Base-by-base conservation (phyloP, 768 basidiomycete genomes). In the Mycena chlorophos region DNA sequence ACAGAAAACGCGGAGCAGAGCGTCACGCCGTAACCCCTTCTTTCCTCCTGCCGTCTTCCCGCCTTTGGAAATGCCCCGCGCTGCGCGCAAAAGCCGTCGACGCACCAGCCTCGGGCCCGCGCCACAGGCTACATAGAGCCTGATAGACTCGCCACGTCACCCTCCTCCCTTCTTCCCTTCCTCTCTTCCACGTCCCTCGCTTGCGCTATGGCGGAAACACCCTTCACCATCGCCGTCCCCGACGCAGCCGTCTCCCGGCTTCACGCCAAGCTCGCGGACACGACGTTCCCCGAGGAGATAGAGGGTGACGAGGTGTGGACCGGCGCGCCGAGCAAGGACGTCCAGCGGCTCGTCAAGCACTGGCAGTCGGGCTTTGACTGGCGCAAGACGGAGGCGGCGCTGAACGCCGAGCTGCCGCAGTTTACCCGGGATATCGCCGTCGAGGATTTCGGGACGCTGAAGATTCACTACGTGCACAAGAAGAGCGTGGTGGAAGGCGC, bases 331-430 rank as follows among this genome's bases (percentile, higher is more conserved):
- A 71, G 83, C 3, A 66, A 70, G 0, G 77, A 83, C 55, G 56
- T 86, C 12, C 70, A 76, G 49, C 75, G 81, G 5, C 72, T 86
- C 0, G 71, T 75, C 0, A 59, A 65, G 3, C 69, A 71, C 28
- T 85, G 84, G 84, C 73, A 69, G 57, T 64, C 73, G 42, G 78
- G 75, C 0, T 85, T 77, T 56, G 75, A 77, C 65, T 61, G 55
- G 60, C 52, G 56, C 4, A 54, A 51, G 17, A 49, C 56, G 19
- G 79, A 80, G 49, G 67, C 64, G 0, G 55, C 54, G 12, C 67
- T 80, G 55, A 80, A 80, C 62, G 63, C 63, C 16, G 65, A 67
- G 26, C 49, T 79, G 0, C 73, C 76, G 10, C 75, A 77, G 68
- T 80, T 74, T 60, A 79, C 77, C 5, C 64, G 70, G 20, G 73